Percentiles rank a stretch among this genome's conserved stretches.
These are phyloP conservation scores for Polymyxa betae DNA, from an alignment of 208 protist genomes.

Conservation along the genomic window DNA sequence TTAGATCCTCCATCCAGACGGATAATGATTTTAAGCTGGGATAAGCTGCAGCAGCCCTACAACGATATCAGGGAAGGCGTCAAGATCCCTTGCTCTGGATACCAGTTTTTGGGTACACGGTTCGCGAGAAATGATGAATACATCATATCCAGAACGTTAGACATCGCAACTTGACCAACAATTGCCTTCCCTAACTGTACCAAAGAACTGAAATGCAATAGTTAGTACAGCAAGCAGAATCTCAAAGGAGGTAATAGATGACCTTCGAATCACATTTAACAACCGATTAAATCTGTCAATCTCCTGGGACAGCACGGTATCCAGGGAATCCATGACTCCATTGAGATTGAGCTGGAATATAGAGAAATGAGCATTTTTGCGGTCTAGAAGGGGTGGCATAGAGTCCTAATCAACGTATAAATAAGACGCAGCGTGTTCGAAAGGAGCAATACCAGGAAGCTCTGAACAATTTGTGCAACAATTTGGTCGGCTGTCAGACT, in stretches of 20 bases:
- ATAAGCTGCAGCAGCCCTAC: slow-evolving; percentile 77
- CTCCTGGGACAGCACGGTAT: slow-evolving; percentile 92
- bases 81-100: neutral
- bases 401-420: neutral
- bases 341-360: slow-evolving; percentile 83
- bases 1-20: slow-evolving; percentile 92
- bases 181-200: slow-evolving; percentile 88
- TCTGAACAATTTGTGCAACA: slow-evolving; percentile 84
- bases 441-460: slow-evolving; percentile 76
- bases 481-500: slow-evolving; percentile 83
- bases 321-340: slow-evolving; percentile 85
- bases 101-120: slow-evolving; percentile 90
- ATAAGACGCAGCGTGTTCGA: neutral
- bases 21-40: slow-evolving; percentile 93
- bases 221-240: neutral
- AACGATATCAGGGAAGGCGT: neutral
- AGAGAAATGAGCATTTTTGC: slow-evolving; percentile 74
- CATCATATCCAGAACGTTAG: slow-evolving; percentile 89
- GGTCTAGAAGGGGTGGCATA: slow-evolving; percentile 27
- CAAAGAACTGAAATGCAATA: slow-evolving; percentile 48
- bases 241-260: neutral
- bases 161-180: slow-evolving; percentile 94
- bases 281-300: slow-evolving; percentile 93
- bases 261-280: slow-evolving; percentile 68
- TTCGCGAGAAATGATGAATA: slow-evolving; percentile 89